Base-by-base conservation (phyloP, 2,329 filamentous ascomycete genomes). In the Neocucurbitaria cava region DNA sequence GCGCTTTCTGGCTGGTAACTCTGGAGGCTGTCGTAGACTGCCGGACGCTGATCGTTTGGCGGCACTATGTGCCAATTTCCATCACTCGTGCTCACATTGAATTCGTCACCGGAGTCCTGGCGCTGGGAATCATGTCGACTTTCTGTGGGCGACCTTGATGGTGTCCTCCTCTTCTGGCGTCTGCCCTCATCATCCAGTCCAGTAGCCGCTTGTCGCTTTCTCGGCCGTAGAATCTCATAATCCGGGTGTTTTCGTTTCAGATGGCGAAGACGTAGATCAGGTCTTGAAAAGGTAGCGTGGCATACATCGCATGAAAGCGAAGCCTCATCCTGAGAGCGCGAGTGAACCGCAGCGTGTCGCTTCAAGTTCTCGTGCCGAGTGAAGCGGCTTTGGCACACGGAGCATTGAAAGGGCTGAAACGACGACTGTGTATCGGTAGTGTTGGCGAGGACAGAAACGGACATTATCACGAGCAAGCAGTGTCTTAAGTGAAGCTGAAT, bases 301-400 rank as follows among this genome's bases (percentile, higher is more conserved):
- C 63, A 66, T 13, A 62, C 20, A 11, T 59, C 52, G 54, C 63
- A 66, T 6, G 52, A 39, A 4, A 64, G 45, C 1, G 56, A 58
- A 23, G 57, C 26, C 18, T 57, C 53, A 7, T 57, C 30, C 6
- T 51, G 46, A 13, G 57, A 52, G n/a, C 51, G 53, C 8, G 56
- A 33, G 39, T 66, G 61, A 10, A 66, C 51, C 5, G 57, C 57
- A 43, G 57, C 54, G 48, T 66, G 63, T 43, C 61, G 53, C 48
- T 66, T 64, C 9, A 64, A 51, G 43, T 66, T 66, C 55, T 66
- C 63, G 35, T 62, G 57, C 28, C 61, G 59, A 11, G 61, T 66
- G 38, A 66, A 66, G 45, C 63, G 61, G 33, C 61, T 61, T 21
- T 64, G 61, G 26, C 61, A 64, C 18, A 61, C 40, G 4, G 55